These are phyloP conservation scores for Lunularia cruciata DNA, from an alignment of 225 moss, liverwort and hornwort species.

Conservation along the genomic window DNA sequence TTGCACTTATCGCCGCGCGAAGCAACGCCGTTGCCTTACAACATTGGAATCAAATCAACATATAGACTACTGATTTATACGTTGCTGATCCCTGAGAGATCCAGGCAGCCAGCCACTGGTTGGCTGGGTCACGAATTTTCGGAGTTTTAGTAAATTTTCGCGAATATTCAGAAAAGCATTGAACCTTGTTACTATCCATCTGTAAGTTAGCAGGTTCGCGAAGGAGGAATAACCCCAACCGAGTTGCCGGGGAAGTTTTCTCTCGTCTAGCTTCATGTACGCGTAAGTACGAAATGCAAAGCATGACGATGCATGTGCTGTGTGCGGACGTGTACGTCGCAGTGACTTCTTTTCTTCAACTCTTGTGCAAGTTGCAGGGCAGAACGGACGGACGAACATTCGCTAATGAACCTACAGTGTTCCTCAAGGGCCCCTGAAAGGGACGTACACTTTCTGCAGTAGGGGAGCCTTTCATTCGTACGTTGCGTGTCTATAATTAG, in stretches of 20 bases:
- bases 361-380: not conserved
- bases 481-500: no score
- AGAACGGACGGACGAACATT: not conserved
- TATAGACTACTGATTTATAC: no score
- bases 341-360: not conserved
- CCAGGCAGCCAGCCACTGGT: not conserved
- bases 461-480: no score
- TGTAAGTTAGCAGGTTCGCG: no score
- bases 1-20: not conserved
- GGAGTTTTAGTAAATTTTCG: no score
- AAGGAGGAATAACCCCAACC: not conserved
- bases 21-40: not conserved
- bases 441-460: not conserved
- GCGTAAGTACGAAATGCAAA: no score
- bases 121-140: no score
- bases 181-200: no score
- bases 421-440: no score
- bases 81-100: not conserved
- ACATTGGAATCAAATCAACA: not conserved
- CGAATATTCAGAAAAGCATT: no score
- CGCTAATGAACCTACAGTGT: not conserved
- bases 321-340: slow-evolving; percentile 1
- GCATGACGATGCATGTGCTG: not conserved
- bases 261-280: not conserved
- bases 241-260: not conserved